Base-by-base conservation (phyloP, 169 alveolate genomes). In the Plasmodium fragile region DNA sequence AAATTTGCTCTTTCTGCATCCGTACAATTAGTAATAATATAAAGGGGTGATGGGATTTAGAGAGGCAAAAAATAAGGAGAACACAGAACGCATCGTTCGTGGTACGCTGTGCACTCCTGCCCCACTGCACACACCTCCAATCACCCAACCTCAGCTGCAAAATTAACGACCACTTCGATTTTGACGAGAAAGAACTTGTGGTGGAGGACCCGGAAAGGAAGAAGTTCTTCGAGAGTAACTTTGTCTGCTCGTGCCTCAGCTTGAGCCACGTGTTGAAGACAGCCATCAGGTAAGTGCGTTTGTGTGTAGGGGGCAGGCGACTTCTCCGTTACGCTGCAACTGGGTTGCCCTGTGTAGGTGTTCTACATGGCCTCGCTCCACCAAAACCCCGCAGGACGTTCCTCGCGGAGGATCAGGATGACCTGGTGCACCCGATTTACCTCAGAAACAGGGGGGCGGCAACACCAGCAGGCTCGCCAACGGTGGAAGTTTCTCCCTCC, bases 181-280 rank as follows among this genome's bases (percentile, higher is more conserved):
- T 87, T 78, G 93, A 87, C 34, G 89, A 87, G 11, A 55, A 75
- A 36, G 93, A 87, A 39, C 5, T 59, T 11, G 34, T 45, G 34
- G 81, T 55, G 30, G 93, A 87, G 3, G 93, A 87, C 71, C 36
- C 52, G 10, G 89, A 87, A 25, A 87, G 81, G 52, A 87, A 30
- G 49, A 87, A 87, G 71, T 87, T 87, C 39, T 87, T 87, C 49
- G 93, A 87, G 52, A 87, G 65, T 43, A 87, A 87, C 81, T 87
- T 77, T 52, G 36, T 87, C 6, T 87, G 93, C n/a, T 87, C 93
- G 22, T 87, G 82, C 52, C 81, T 70, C 45, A 87, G 81, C 55
- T 41, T 87, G 45, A 87, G 81, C 36, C 93, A 87, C n/a, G 49
- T 87, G 69, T 87, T 87, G 52, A 87, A 87, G 53, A 87, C 93